Evolutionary conservation across 441 rosid species (phyloP), one percentile per base, ranked within the genome.

Genomic region (Populus tomentosa): DNA sequence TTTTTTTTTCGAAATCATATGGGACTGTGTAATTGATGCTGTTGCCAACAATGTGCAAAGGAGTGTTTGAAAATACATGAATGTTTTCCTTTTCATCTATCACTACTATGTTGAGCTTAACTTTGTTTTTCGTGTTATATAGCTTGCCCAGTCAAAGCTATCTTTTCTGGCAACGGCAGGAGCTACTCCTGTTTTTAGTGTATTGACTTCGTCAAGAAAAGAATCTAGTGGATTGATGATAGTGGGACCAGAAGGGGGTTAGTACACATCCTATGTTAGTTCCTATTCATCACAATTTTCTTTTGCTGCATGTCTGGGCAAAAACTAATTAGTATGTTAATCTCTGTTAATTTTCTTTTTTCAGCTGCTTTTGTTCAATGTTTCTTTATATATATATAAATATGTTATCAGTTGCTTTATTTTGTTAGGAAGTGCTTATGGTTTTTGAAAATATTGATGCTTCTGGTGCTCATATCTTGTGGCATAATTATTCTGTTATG

Each of bases 241-340:
- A 38, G 85, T 93, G 72, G 93, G 97, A 81, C 97, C 97, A 67
- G 99, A 93, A 84, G 99, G 99, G 33, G 99, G 97, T 93, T 77
- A 77, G 86, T 80, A 46, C 42, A 14, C 56, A 21, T 78, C 36
- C 14, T 73, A 4, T 64, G 16, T 63, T 42, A 33, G 28, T 66
- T 33, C 28, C 32, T 23, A 6, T 76, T 16, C 26, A 21, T 69
- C 26, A 6, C 8, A 33, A 46, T 61, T 59, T 20, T 67, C 53
- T 65, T 26, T 35, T 65, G 46, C 33, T 71, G 70, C 74, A 36
- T 70, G 3, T 59, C 35, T 7, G 30, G 59, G 59, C 61, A 53
- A 53, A 53, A 53, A 16, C 21, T 53, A 16, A 3, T 1, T 53
- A 2, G 61, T 53, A 6, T 53, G 61, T 16, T 53, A 42, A 0